Evolutionary conservation across 2,329 filamentous ascomycete species (phyloP), one percentile per base, ranked within the genome.

Genomic region (Fusarium graminum): DNA sequence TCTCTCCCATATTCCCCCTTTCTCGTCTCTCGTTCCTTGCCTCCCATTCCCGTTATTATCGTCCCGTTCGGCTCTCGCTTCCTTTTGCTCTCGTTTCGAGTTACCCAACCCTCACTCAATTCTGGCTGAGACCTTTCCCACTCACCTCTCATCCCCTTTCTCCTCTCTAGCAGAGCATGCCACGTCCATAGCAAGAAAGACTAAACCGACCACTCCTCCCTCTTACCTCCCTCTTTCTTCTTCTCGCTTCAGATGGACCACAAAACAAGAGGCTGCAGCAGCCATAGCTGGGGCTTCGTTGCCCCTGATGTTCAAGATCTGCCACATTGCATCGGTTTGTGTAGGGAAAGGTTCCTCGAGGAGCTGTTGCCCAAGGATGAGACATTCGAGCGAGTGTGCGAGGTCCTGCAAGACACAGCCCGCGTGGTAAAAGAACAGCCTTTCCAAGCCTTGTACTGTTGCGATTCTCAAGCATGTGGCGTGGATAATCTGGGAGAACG

Each of bases 361-460:
- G 64, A 64, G 9, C 53, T 79, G 50, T 54, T 70, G 36, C 68
- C 70, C 17, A 69, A 64, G 25, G 58, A 70, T 52, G 67, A 76
- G 63, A 75, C 75, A 56, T 75, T 79, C 61, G 47, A 60, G 10
- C 56, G 66, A 11, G 71, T 73, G 34, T 82, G 80, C 64, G 61
- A 74, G 59, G 62, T 60, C 7, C 72, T 80, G 6, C 65, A 74
- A 65, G 59, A 74, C 70, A 69, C 49, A 19, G 51, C 58, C 9
- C 52, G 60, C 22, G 64, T 73, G 30, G 69, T 72, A 49, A 69
- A 70, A 26, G 69, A 75, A 40, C 49, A 70, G 9, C 58, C 61
- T n/a, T 76, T 86, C 12, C 80, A 79, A 77, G 70, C 75, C 39
- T 74, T 86, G 22, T 86, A 86, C 70, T 83, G 83, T 72, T 86